Evolutionary conservation across 108 stramenopile species (phyloP).

Genomic region (Nitzschia sp.): DNA sequence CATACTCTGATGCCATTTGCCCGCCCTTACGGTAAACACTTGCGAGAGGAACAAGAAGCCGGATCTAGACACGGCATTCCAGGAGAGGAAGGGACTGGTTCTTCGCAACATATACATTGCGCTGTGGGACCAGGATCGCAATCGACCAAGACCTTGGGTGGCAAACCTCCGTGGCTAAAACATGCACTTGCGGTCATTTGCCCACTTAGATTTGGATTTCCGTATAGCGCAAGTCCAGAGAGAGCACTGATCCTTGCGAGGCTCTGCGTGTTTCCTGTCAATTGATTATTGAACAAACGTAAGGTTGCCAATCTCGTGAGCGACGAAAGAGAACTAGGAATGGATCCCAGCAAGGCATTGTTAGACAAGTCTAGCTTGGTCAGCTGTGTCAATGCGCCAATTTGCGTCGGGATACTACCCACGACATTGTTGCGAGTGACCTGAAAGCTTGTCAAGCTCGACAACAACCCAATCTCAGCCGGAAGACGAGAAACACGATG

Average conservation of each 20-base stretch:
- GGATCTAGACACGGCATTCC: neutral
- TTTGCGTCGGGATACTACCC: neutral
- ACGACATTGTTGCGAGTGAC: neutral
- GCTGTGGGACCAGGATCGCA: neutral
- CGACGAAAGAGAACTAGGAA: neutral
- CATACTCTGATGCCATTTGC: too few relatives aligned
- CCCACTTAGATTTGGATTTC: neutral
- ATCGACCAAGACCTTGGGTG: neutral
- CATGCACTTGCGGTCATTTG: neutral
- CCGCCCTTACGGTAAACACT: too few relatives aligned
- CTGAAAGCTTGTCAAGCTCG: neutral
- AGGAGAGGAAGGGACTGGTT: neutral
- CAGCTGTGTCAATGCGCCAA: neutral
- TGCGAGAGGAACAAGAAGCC: neutral
- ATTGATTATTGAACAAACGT: neutral
- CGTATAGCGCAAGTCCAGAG: neutral
- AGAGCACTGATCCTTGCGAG: neutral
- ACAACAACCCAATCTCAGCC: constrained; percentile 26
- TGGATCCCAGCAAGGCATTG: neutral
- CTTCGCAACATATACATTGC: neutral
- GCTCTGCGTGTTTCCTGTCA: neutral
- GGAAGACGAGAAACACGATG: constrained; percentile 9
- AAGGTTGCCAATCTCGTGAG: neutral
- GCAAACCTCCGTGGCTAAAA: neutral
- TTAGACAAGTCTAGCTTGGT: neutral